Conservation (phyloP, 148 eudicot species). For the Chenopodium berlandieri region DNA sequence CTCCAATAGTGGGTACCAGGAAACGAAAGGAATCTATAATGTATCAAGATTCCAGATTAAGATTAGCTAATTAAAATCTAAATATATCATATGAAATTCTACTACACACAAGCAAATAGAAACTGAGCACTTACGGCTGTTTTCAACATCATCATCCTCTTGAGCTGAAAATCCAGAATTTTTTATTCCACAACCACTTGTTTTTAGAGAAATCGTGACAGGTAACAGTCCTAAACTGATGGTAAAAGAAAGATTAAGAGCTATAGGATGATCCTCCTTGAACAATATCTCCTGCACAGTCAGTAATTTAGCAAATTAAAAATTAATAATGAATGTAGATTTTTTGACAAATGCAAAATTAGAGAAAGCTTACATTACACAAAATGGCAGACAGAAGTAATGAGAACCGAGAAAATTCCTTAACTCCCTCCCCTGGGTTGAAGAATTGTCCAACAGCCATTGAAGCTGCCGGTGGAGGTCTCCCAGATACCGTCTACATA, state of each 20-base stretch:
- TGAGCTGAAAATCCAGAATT: constrained; percentile 61
- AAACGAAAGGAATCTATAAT: background rate
- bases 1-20: background rate
- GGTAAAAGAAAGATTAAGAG: constrained; percentile 63
- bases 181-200: constrained; percentile 90
- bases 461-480: constrained; percentile 98
- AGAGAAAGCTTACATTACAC: constrained; percentile 42
- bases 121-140: constrained; percentile 50
- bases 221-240: constrained; percentile 93
- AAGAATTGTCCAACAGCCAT: constrained; percentile 99
- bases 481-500: constrained; percentile 81
- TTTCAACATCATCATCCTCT: constrained; percentile 66
- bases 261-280: constrained; percentile 91
- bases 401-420: constrained; percentile 44
- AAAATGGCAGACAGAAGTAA: constrained; percentile 58
- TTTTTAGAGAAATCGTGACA: constrained; percentile 56
- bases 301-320: constrained; percentile 20
- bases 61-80: background rate
- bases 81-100: background rate
- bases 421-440: constrained; percentile 55
- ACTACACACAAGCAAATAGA: background rate
- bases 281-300: constrained; percentile 58
- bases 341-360: background rate
- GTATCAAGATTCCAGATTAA: background rate
- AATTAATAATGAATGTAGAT: background rate